These are phyloP conservation scores for Fallopia convolvulus DNA, from an alignment of 148 eudicot genomes.

Conservation along the genomic window DNA sequence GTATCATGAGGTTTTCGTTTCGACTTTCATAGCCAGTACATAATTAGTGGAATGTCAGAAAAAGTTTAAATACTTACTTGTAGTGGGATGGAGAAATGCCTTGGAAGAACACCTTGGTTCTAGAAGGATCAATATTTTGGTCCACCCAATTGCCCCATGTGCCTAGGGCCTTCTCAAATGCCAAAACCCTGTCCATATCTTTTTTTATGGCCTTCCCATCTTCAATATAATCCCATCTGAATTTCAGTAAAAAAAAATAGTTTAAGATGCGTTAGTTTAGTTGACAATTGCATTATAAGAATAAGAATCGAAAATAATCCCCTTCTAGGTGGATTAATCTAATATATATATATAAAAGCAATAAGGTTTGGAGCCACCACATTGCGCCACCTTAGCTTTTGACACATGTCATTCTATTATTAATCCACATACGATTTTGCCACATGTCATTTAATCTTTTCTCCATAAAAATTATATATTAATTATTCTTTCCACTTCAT, in stretches of 20 bases:
- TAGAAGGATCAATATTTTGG: conserved; percentile 50
- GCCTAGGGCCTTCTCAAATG: conserved; percentile 58
- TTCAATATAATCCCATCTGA: conserved; percentile 83
- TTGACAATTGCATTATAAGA: background rate
- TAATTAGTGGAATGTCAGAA: background rate
- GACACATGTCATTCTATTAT: too few relatives aligned
- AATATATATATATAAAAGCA: too few relatives aligned
- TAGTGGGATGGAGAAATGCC: conserved; percentile 94
- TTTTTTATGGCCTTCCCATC: conserved; percentile 33
- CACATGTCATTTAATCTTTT: too few relatives aligned
- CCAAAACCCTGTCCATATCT: conserved; percentile 71
- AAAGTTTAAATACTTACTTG: conserved; percentile 42
- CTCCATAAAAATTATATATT: too few relatives aligned
- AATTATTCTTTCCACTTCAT: too few relatives aligned
- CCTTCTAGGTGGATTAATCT: background rate
- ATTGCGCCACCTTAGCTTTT: too few relatives aligned
- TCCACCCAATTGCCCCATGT: conserved; percentile 94
- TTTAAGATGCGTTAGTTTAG: background rate
- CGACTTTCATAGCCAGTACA: too few relatives aligned
- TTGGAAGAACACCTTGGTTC: conserved; percentile 75
- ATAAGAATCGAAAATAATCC: background rate
- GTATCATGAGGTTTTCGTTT: too few relatives aligned
- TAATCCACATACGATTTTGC: too few relatives aligned
- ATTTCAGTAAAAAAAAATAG: background rate
- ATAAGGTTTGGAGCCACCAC: too few relatives aligned